Conservation (phyloP, 768 basidiomycete species). For the Clitopilus passeckerianus region DNA sequence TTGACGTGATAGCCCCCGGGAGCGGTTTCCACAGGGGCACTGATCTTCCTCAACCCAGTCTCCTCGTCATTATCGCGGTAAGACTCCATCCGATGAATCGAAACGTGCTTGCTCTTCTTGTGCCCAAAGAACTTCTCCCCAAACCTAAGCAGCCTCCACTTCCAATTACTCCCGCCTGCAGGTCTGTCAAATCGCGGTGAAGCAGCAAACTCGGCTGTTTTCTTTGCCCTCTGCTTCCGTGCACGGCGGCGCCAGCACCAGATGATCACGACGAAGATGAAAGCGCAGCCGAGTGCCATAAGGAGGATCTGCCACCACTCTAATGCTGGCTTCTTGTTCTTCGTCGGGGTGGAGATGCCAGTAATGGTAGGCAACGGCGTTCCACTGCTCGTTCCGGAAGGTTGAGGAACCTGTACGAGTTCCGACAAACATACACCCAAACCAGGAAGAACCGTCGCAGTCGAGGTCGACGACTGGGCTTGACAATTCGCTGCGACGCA, state of each 20-base stretch:
- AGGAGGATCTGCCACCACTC: conserved; percentile 84
- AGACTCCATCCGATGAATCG: conserved; percentile 3
- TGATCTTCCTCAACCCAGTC: conserved; percentile 11
- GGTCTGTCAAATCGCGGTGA: conserved; percentile 31
- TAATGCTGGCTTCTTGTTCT: conserved; percentile 29
- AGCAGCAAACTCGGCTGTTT: conserved; percentile 57
- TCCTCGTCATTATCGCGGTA: conserved; percentile 9
- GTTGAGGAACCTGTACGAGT: conserved; percentile 48
- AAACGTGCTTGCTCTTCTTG: conserved; percentile 10
- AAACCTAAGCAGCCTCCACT: conserved; percentile 48
- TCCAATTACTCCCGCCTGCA: conserved; percentile 37
- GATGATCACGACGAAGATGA: conserved; percentile 64
- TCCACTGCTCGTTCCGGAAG: conserved; percentile 41
- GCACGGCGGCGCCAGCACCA: conserved; percentile 66
- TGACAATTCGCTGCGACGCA: conserved; percentile 62
- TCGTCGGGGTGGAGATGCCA: conserved; percentile 48
- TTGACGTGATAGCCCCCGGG: neutral
- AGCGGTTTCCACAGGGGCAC: conserved; percentile 16
- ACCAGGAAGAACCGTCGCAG: conserved; percentile 53
- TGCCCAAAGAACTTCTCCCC: conserved; percentile 59
- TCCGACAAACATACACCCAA: conserved; percentile 78
- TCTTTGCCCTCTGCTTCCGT: conserved; percentile 61
- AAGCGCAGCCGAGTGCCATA: conserved; percentile 78
- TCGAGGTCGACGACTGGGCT: conserved; percentile 17
- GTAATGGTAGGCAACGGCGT: conserved; percentile 49